These are phyloP conservation scores for Herpetospermum pedunculosum DNA, from an alignment of 306 rosid species.

Conservation along the genomic window DNA sequence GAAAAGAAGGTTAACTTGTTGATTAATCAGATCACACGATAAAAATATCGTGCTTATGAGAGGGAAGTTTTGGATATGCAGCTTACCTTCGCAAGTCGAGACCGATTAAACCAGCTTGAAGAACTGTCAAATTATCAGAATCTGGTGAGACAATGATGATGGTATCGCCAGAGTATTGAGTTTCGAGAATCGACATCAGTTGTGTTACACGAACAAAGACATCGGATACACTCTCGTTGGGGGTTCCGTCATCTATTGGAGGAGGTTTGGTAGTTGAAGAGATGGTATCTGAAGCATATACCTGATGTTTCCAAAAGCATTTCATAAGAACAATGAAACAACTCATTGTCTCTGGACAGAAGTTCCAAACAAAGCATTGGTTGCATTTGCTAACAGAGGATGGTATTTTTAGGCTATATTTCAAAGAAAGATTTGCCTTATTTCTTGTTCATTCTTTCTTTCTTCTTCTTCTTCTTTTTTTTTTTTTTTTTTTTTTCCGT, in stretches of 20 bases:
- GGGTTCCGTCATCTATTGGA: slow-evolving; percentile 70
- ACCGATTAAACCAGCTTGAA: slow-evolving; percentile 80
- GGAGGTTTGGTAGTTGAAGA: slow-evolving; percentile 70
- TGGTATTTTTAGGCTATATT: neutral
- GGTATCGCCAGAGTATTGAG: slow-evolving; percentile 70
- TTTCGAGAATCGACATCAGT: slow-evolving; percentile 93
- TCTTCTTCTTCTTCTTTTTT: no score
- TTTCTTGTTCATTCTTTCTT: neutral
- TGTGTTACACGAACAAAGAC: slow-evolving; percentile 83
- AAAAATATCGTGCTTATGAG: neutral
- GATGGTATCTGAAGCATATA: slow-evolving; percentile 62
- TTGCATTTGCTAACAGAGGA: neutral
- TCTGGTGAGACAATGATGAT: slow-evolving; percentile 84
- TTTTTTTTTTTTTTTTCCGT: no score
- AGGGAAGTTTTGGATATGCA: neutral
- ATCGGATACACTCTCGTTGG: slow-evolving; percentile 84
- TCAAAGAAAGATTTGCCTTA: neutral
- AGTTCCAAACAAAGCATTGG: neutral
- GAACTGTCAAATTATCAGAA: slow-evolving; percentile 78
- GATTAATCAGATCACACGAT: neutral
- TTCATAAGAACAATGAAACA: neutral
- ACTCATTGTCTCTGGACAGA: neutral
- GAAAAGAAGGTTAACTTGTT: neutral
- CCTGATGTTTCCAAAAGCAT: slow-evolving; percentile 22
- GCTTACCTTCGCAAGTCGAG: slow-evolving; percentile 75